Percentiles rank a stretch among this genome's conserved stretches.
Evolutionary conservation across 371 early-diverging fungal species (phyloP).

Genomic region (Rhizopus arrhizus): DNA sequence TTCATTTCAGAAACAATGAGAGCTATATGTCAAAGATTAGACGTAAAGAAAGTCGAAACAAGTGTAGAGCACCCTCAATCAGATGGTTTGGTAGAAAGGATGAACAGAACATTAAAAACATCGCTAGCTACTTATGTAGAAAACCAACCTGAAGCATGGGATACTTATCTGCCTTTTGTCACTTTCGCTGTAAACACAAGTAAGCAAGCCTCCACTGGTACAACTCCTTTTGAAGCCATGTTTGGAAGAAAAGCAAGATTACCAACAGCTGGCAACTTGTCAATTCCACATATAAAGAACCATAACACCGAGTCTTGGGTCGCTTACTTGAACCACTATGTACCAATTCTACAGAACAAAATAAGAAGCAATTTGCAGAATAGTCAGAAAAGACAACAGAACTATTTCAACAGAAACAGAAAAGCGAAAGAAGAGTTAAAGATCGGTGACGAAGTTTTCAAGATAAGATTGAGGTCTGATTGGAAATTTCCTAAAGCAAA

Average conservation of each 20-base stretch:
- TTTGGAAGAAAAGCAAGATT: conserved; percentile 15
- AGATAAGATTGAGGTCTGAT: conserved; percentile 3
- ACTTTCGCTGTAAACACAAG: conserved; percentile 19
- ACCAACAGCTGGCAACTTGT: background rate
- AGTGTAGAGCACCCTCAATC: conserved; percentile 23
- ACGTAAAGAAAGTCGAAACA: conserved; percentile 10
- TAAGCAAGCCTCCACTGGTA: conserved; percentile 11
- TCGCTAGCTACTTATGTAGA: conserved; percentile 15
- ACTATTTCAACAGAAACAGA: too few relatives aligned
- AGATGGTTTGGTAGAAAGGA: conserved; percentile 18
- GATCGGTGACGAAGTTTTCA: conserved; percentile 8
- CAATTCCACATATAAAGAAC: background rate
- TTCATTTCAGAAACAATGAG: conserved; percentile 21
- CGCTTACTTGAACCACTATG: conserved; percentile 17
- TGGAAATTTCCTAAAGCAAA: conserved; percentile 11
- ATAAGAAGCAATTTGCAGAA: conserved; percentile 8
- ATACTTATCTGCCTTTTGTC: conserved; percentile 20
- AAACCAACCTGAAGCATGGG: conserved; percentile 11
- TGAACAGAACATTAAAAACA: conserved; percentile 18
- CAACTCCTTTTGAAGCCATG: conserved; percentile 19
- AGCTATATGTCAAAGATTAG: background rate
- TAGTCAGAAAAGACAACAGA: conserved; percentile 20
- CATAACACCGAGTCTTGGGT: conserved; percentile 14
- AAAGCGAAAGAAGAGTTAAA: too few relatives aligned
- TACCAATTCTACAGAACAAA: conserved; percentile 16